Percentiles rank a stretch among this genome's conserved stretches.
phyloP scores from a whole-genome alignment of 2,329 filamentous ascomycete species.

The Tolypocladium amazonense region DNA sequence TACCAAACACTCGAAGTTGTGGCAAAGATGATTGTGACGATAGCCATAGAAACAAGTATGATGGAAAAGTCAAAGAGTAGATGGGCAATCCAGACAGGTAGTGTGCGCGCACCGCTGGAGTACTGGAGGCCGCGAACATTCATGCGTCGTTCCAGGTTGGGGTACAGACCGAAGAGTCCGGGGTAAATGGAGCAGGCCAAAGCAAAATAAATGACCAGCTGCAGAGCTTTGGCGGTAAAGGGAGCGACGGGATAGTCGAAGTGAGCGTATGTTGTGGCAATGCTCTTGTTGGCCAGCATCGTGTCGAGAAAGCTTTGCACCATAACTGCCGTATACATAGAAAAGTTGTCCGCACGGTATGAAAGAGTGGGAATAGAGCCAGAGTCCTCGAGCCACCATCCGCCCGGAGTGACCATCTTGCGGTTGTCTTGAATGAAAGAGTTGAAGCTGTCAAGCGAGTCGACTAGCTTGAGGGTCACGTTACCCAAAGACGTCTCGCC shows the following conservation, averaged over 20 bases:
- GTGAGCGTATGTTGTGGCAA: slow-evolving; percentile 59
- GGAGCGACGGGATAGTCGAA: slow-evolving; percentile 69
- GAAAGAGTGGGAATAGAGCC: slow-evolving; percentile 53
- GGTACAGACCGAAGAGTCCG: slow-evolving; percentile 80
- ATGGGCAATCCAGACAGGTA: slow-evolving; percentile 80
- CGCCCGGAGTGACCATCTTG: slow-evolving; percentile 58
- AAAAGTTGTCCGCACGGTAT: slow-evolving; percentile 54
- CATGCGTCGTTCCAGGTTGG: slow-evolving; percentile 68
- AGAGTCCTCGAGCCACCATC: slow-evolving; percentile 63
- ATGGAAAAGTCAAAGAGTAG: slow-evolving; percentile 69
- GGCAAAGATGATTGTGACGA: slow-evolving; percentile 61
- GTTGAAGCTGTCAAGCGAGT: slow-evolving; percentile 59
- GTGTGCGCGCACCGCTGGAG: slow-evolving; percentile 75
- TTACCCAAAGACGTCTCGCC: slow-evolving; percentile 5
- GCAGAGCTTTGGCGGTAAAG: slow-evolving; percentile 59
- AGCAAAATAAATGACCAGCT: slow-evolving; percentile 75
- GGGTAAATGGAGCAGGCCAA: slow-evolving; percentile 70
- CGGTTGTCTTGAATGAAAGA: slow-evolving; percentile 52
- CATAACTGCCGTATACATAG: slow-evolving; percentile 43
- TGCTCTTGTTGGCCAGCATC: slow-evolving; percentile 54
- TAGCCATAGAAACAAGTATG: slow-evolving; percentile 51
- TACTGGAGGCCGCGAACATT: slow-evolving; percentile 81
- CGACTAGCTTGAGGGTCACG: slow-evolving; percentile 33
- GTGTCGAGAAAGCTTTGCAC: slow-evolving; percentile 56
- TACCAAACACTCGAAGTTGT: slow-evolving; percentile 61